Evolutionary conservation across 495 filamentous ascomycete species (phyloP).

Genomic region (Penicillium paradoxum): DNA sequence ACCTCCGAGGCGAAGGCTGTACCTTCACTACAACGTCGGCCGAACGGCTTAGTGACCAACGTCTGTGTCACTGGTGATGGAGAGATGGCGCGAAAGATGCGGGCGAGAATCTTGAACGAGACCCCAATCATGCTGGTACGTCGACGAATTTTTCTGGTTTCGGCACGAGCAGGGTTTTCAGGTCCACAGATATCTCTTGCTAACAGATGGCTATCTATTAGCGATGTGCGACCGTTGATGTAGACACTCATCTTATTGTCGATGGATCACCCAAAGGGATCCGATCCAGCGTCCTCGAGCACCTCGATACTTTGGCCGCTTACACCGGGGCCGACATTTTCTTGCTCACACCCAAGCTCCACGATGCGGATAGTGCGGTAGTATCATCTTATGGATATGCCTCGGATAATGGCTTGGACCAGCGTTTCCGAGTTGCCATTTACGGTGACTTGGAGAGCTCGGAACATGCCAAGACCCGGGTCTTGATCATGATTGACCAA

Average conservation of each 20-base stretch:
- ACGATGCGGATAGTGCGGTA: conserved; percentile 48
- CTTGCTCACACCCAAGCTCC: conserved; percentile 72
- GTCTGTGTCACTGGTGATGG: conserved; percentile 82
- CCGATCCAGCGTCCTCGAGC: conserved; percentile 68
- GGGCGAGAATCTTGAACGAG: conserved; percentile 78
- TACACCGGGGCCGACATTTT: conserved; percentile 96
- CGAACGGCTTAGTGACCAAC: conserved; percentile 76
- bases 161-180: conserved; percentile 1
- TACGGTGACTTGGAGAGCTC: conserved; percentile 93
- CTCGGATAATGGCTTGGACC: conserved; percentile 63
- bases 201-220: conserved; percentile 37
- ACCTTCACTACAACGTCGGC: conserved; percentile 58
- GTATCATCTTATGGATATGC: conserved; percentile 61
- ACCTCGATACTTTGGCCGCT: conserved; percentile 74
- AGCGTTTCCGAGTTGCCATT: conserved; percentile 83
- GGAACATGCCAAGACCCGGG: conserved; percentile 93
- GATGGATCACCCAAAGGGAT: conserved; percentile 61
- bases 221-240: conserved; percentile 87
- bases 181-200: conserved; percentile 16
- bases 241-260: conserved; percentile 82
- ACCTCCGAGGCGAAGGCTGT: conserved; percentile 76
- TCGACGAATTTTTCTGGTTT: conserved; percentile 23
- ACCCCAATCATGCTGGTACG: conserved; percentile 83
- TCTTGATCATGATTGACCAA: conserved; percentile 96
- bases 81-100: conserved; percentile 77